A percentile compares a stretch with the other conserved stretches of the same genome.
phyloP scores from a whole-genome alignment of 352 stramenopile genomes.

The Discostella stelligera region DNA sequence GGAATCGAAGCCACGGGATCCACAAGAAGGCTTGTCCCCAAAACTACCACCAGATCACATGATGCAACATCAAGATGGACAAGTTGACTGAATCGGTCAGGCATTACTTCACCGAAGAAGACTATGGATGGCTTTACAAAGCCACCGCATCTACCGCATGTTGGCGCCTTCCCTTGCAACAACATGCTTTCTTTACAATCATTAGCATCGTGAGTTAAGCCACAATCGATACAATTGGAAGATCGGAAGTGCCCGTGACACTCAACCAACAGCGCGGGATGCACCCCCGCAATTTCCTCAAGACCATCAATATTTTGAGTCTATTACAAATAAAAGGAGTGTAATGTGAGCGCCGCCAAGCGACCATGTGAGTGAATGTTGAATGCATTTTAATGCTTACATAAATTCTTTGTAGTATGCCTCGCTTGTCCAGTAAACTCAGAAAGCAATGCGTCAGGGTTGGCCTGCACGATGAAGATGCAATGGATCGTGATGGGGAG shows the following conservation, averaged over 20 bases:
- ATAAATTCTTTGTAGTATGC: conserved; percentile 91
- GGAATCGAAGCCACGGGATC: conserved; percentile 86
- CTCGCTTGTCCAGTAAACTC: conserved; percentile 89
- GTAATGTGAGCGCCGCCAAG: neutral
- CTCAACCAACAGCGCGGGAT: conserved; percentile 81
- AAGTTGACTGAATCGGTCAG: conserved; percentile 85
- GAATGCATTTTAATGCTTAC: conserved; percentile 1
- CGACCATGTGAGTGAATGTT: neutral
- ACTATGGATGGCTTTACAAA: conserved; percentile 94
- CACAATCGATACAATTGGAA: conserved; percentile 88
- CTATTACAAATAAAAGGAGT: conserved; percentile 4
- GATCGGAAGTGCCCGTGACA: conserved; percentile 91
- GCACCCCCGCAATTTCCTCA: conserved; percentile 80
- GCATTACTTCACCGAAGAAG: conserved; percentile 92
- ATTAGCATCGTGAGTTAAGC: conserved; percentile 72
- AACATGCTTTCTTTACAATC: conserved; percentile 73
- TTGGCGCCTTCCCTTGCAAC: conserved; percentile 75
- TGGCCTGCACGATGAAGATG: conserved; percentile 76
- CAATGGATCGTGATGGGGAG: no score
- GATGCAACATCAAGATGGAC: conserved; percentile 71
- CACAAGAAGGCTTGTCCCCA: conserved; percentile 94
- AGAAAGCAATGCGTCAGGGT: conserved; percentile 93
- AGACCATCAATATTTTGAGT: conserved; percentile 97
- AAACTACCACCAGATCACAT: conserved; percentile 90
- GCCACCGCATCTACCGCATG: conserved; percentile 85